phyloP scores from a whole-genome alignment of 495 filamentous ascomycete genomes.

The Talaromyces stipitatus region DNA sequence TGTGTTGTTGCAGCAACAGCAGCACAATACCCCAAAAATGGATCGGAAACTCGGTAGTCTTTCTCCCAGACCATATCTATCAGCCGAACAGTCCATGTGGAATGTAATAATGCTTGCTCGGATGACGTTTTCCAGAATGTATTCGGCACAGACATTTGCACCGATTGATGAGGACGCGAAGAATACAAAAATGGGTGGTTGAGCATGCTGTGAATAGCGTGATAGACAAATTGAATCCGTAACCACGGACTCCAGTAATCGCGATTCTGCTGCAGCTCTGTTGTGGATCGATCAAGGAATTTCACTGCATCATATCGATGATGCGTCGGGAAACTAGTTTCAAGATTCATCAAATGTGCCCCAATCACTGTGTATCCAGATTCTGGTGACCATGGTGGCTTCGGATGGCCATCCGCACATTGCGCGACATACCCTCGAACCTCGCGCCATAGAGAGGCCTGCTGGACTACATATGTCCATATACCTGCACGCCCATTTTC shows the following conservation, averaged over 20 bases:
- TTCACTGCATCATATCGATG: slow-evolving; percentile 4
- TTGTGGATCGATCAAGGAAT: not conserved
- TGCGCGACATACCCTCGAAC: slow-evolving; percentile 5
- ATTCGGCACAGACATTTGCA: slow-evolving; percentile 6
- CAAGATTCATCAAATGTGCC: slow-evolving; percentile 4
- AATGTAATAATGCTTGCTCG: slow-evolving; percentile 2
- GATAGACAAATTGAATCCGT: not conserved
- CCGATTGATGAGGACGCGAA: not conserved
- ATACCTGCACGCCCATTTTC: not conserved
- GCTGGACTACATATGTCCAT: slow-evolving; percentile 7
- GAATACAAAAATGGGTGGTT: slow-evolving; percentile 7
- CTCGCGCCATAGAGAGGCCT: slow-evolving; percentile 5
- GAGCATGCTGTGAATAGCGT: slow-evolving; percentile 6
- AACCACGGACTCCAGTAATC: slow-evolving; percentile 7
- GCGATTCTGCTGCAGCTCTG: slow-evolving; percentile 1
- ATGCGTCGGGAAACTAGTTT: slow-evolving; percentile 4
- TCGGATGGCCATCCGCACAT: slow-evolving; percentile 5
- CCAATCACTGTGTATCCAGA: slow-evolving; percentile 3
- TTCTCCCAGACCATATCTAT: slow-evolving; percentile 8
- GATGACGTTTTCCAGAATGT: slow-evolving; percentile 8
- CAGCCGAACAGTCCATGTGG: slow-evolving; percentile 6
- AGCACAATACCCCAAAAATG: slow-evolving; percentile 5
- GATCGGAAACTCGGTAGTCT: slow-evolving; percentile 4
- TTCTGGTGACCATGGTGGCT: slow-evolving; percentile 6
- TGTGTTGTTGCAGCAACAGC: slow-evolving; percentile 5